These are phyloP conservation scores for Xylaria sp. DNA, from an alignment of 2,329 filamentous ascomycete species.

Conservation along the genomic window DNA sequence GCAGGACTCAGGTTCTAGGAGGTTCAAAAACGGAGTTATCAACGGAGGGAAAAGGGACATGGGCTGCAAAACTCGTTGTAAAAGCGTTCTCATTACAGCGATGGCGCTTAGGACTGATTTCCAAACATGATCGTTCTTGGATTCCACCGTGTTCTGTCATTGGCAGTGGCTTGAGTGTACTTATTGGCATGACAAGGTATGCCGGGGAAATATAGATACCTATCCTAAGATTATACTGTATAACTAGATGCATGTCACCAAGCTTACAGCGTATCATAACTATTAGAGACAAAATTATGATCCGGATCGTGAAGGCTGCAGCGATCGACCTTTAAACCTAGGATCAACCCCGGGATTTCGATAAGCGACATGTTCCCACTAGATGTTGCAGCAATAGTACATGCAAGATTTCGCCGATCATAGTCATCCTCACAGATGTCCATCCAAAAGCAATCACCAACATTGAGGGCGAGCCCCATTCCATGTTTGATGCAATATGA, in stretches of 20 bases:
- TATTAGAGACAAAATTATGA: background rate
- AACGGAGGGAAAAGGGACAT: background rate
- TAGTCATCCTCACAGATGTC: background rate
- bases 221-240: background rate
- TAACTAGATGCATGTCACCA: background rate
- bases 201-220: background rate
- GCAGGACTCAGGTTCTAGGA: background rate
- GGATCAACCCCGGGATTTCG: background rate
- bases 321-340: background rate
- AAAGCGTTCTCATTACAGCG: background rate
- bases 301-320: background rate
- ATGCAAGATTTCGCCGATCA: background rate
- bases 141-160: background rate
- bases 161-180: background rate
- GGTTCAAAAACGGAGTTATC: background rate
- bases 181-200: background rate
- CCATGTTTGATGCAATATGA: background rate
- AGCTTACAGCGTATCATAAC: background rate
- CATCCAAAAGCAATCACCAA: background rate
- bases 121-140: background rate
- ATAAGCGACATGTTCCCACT: background rate
- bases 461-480: background rate
- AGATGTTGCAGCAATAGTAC: background rate
- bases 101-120: constrained; percentile 6
- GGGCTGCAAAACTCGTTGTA: constrained; percentile 20